phyloP scores from a whole-genome alignment of 2,329 filamentous ascomycete species.

The Rhynchosporium graminicola region DNA sequence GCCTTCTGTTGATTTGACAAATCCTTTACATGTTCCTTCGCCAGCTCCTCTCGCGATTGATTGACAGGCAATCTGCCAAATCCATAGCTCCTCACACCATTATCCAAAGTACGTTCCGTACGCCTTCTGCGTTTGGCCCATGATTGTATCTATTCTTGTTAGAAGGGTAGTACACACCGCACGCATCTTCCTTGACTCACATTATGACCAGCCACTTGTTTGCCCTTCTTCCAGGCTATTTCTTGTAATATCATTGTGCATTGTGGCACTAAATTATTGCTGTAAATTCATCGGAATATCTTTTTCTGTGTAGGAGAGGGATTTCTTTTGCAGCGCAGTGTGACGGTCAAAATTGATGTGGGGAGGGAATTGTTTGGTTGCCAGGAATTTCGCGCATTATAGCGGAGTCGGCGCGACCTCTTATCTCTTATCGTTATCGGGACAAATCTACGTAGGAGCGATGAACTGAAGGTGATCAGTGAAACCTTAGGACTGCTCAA shows the following conservation, averaged over 20 bases:
- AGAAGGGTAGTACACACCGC: constrained; percentile 19
- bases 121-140: constrained; percentile 31
- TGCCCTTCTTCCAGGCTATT: constrained; percentile 39
- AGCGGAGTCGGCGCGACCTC: constrained; percentile 7
- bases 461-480: background rate
- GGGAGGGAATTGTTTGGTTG: constrained; percentile 15
- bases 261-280: constrained; percentile 32
- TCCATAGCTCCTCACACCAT: constrained; percentile 22
- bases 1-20: constrained; percentile 41
- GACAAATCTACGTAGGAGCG: background rate
- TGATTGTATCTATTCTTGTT: constrained; percentile 35
- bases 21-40: constrained; percentile 37
- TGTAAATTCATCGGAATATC: constrained; percentile 20
- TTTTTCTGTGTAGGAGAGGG: constrained; percentile 12
- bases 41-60: constrained; percentile 35
- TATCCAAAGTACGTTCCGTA: constrained; percentile 10
- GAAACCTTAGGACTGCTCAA: background rate
- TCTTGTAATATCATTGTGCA: constrained; percentile 40
- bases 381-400: constrained; percentile 13
- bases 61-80: constrained; percentile 23
- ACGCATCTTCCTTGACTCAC: constrained; percentile 33
- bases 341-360: constrained; percentile 14
- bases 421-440: constrained; percentile 14
- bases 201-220: constrained; percentile 39
- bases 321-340: constrained; percentile 16